Base-by-base conservation (phyloP, 768 basidiomycete genomes). In the Rhodotorula graminis region DNA sequence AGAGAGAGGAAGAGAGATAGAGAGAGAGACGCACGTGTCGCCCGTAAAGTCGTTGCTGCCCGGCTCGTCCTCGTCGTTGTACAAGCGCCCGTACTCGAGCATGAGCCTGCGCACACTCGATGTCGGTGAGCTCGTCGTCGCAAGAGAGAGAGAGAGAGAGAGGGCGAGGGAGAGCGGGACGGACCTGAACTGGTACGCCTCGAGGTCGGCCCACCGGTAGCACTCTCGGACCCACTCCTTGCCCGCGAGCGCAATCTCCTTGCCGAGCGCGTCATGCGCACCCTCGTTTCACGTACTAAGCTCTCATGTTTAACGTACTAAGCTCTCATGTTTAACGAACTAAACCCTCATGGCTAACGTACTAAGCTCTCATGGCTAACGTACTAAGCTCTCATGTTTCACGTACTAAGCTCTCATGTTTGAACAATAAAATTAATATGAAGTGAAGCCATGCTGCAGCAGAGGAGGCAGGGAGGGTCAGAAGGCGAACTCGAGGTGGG, bases 151-250 rank as follows among this genome's bases (percentile, higher is more conserved):
- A 37, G 50, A 33, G 18, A 12, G 25, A 3, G 6, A 37, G 23
- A 1, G 23, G 29, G 18, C n/a, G n/a, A n/a, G 18, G 23, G 25
- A 3, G 6, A 37, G 23, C 11, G 23, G 29, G 18, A 56, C 73
- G 25, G 40, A 74, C 76, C 76, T 61, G 72, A 67, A 78, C 58
- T 76, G 75, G 46, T 78, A 78, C 4, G 77, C 75, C 61, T 78
- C 75, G 27, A 78, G 62, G 47, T 78, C 77, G 27, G 70, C 70
- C 77, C 75, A 76, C 2, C 77, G 61, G 65, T 72, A 75, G 60
- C 70, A 72, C 25, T 72, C 37, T 31, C 63, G 65, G 37, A 73
- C 77, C 76, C 76, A 78, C 55, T 73, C 67, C 61, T 77, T 77
- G 16, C 77, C 77, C 10, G 70, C 74, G 33, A 47, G 0, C 1